A percentile compares a stretch with the other conserved stretches of the same genome.
phyloP scores from a whole-genome alignment of 345 rosid species.

The Corchorus olitorius region DNA sequence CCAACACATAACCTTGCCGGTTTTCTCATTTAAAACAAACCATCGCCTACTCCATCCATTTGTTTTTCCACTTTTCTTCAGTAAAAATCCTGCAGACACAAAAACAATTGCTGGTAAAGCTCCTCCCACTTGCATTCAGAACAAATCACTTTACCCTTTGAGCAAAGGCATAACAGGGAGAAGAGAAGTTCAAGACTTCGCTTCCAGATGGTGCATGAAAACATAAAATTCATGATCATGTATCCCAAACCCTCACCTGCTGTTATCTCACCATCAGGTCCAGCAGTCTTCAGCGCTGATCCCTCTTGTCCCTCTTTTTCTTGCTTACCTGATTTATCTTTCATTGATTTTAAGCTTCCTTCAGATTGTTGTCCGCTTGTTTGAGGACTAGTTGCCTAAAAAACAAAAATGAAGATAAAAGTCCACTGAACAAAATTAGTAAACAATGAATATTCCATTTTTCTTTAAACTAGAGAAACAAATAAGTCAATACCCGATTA shows the following conservation, averaged over 20 bases:
- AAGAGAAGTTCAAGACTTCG: neutral
- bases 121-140: neutral
- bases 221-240: neutral
- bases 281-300: conserved; percentile 83
- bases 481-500: conserved; percentile 60
- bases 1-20: conserved; percentile 70
- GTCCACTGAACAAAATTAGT: neutral
- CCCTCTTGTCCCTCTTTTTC: conserved; percentile 83
- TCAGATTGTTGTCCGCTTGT: conserved; percentile 66
- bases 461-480: neutral
- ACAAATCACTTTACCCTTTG: neutral
- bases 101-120: neutral
- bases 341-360: conserved; percentile 84
- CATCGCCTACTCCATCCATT: conserved; percentile 92
- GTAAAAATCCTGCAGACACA: conserved; percentile 68
- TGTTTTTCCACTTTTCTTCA: conserved; percentile 92
- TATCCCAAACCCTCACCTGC: conserved; percentile 58
- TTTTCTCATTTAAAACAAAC: conserved; percentile 97
- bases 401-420: neutral
- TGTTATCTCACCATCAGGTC: conserved; percentile 90
- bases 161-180: neutral
- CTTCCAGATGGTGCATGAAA: neutral
- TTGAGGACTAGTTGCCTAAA: conserved; percentile 91
- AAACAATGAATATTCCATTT: no score
- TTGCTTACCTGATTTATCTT: conserved; percentile 67